Percentiles rank a stretch among this genome's conserved stretches.
phyloP scores from a whole-genome alignment of 371 early-diverging fungal genomes.

The Mucor indicus region DNA sequence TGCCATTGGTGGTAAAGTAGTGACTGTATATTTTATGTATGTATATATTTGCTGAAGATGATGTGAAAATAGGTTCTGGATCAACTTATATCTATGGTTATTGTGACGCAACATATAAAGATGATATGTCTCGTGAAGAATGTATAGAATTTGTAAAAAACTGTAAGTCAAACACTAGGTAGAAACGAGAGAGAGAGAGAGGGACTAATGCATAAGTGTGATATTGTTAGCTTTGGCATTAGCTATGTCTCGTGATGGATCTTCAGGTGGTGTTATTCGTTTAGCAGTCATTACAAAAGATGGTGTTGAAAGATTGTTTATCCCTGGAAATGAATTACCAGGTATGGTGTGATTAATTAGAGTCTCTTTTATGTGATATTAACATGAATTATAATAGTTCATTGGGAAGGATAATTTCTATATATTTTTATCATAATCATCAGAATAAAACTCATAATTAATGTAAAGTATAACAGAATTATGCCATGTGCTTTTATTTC shows the following conservation, averaged over 20 bases:
- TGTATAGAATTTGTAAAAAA: slow-evolving; percentile 94
- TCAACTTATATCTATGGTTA: slow-evolving; percentile 98
- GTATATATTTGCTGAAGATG: too few relatives aligned
- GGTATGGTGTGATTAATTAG: too few relatives aligned
- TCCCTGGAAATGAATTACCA: slow-evolving; percentile 88
- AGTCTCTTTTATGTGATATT: too few relatives aligned
- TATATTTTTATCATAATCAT: too few relatives aligned
- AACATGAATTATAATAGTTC: slow-evolving; percentile 11
- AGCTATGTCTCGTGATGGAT: slow-evolving; percentile 98
- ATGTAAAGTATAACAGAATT: too few relatives aligned
- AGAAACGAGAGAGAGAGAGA: too few relatives aligned
- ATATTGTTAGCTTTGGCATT: slow-evolving; percentile 88
- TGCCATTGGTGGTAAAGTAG: slow-evolving; percentile 82
- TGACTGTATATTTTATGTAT: too few relatives aligned
- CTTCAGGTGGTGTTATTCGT: slow-evolving; percentile 98
- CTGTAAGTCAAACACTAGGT: slow-evolving; percentile 56
- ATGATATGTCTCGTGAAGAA: slow-evolving; percentile 90
- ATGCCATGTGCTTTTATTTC: too few relatives aligned
- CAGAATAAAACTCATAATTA: too few relatives aligned
- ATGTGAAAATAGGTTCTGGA: slow-evolving; percentile 86
- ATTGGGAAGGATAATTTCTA: slow-evolving; percentile 23
- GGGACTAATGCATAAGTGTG: too few relatives aligned
- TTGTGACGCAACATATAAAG: slow-evolving; percentile 89
- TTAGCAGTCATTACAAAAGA: slow-evolving; percentile 93
- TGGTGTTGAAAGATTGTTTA: slow-evolving; percentile 88